Evolutionary conservation across 2,329 filamentous ascomycete genomes (phyloP).

Genomic region (Parastagonospora nodorum): DNA sequence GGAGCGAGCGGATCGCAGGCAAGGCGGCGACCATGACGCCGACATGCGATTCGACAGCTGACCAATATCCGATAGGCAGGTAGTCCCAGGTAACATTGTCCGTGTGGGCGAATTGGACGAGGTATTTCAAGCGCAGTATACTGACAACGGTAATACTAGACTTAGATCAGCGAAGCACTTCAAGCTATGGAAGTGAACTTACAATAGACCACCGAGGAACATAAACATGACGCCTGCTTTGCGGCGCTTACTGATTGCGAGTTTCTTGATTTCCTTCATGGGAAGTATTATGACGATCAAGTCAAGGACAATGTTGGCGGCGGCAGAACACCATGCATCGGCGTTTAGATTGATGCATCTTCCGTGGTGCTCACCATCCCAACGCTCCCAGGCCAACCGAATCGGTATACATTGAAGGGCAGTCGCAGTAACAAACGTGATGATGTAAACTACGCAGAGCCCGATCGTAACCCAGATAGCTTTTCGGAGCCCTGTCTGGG

Average conservation of each 20-base stretch:
- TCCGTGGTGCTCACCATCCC: slow-evolving; percentile 33
- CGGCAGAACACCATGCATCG: slow-evolving; percentile 34
- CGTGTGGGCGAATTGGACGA: slow-evolving; percentile 51
- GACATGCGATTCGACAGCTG: slow-evolving; percentile 31
- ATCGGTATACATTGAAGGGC: slow-evolving; percentile 29
- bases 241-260: slow-evolving; percentile 34
- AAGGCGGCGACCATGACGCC: slow-evolving; percentile 34
- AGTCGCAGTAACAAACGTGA: slow-evolving; percentile 22
- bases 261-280: slow-evolving; percentile 32
- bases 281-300: slow-evolving; percentile 38
- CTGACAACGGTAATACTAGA: slow-evolving; percentile 52
- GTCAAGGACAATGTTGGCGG: slow-evolving; percentile 40
- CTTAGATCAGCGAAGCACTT: neutral
- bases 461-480: slow-evolving; percentile 20
- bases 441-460: slow-evolving; percentile 20
- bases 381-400: slow-evolving; percentile 26
- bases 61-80: slow-evolving; percentile 34
- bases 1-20: slow-evolving; percentile 26
- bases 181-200: slow-evolving; percentile 15
- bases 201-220: slow-evolving; percentile 48
- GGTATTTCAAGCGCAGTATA: slow-evolving; percentile 49
- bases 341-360: slow-evolving; percentile 31
- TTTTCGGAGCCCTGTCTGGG: slow-evolving; percentile 18
- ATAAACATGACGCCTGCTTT: slow-evolving; percentile 45
- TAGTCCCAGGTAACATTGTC: slow-evolving; percentile 48